These are phyloP conservation scores for Vanrija sp. DNA, from an alignment of 1,284 basidiomycete genomes.

Conservation along the genomic window DNA sequence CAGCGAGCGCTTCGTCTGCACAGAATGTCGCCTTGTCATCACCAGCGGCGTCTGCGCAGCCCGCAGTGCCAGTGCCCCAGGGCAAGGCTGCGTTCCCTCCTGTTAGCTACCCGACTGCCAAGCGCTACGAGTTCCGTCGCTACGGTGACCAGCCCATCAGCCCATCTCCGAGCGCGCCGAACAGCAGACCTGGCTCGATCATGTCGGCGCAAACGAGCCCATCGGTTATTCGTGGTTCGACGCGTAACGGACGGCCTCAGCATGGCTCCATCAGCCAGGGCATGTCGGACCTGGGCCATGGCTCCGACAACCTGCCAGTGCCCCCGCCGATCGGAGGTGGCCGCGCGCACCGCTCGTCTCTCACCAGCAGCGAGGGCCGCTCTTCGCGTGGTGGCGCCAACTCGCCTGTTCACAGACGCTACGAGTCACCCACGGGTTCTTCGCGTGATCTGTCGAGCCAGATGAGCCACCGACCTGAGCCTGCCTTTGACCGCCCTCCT, in stretches of 20 bases:
- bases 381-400: slow-evolving; percentile 18
- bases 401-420: slow-evolving; percentile 20
- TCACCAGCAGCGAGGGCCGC: slow-evolving; percentile 27
- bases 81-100: slow-evolving; percentile 40
- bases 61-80: slow-evolving; percentile 25
- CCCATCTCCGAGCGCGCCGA: slow-evolving; percentile 2
- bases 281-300: background rate
- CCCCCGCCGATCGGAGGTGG: slow-evolving; percentile 27
- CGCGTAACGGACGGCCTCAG: background rate
- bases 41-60: slow-evolving; percentile 1
- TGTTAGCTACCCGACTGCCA: slow-evolving; percentile 45
- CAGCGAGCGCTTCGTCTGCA: slow-evolving; percentile 24
- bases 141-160: slow-evolving; percentile 27
- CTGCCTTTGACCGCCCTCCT: slow-evolving; percentile 44
- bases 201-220: slow-evolving; percentile 39
- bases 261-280: background rate
- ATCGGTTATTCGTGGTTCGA: slow-evolving; percentile 12
- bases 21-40: slow-evolving; percentile 2
- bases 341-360: slow-evolving; percentile 21
- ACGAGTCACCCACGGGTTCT: slow-evolving; percentile 15
- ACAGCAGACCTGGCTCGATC: slow-evolving; percentile 43
- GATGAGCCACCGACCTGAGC: slow-evolving; percentile 24
- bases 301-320: slow-evolving; percentile 14
- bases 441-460: background rate
- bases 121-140: slow-evolving; percentile 46